Evolutionary conservation across 2,329 filamentous ascomycete species (phyloP), one percentile per base, ranked within the genome.

Genomic region (Phyllachora maydis): DNA sequence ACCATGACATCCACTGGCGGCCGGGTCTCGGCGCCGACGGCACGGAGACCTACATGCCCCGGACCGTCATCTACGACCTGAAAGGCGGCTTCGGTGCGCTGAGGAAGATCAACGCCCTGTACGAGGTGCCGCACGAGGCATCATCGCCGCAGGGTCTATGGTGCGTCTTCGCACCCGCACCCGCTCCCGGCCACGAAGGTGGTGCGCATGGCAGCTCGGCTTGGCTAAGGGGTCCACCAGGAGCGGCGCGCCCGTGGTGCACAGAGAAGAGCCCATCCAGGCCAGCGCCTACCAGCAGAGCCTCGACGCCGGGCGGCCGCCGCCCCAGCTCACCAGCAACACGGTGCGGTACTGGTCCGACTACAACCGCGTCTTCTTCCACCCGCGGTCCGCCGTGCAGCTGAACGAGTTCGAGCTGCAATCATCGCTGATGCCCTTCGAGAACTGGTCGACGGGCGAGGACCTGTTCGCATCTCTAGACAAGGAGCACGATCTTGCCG

Each of bases 291-390:
- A 92, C 44, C 81, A 90, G 39, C 60, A 66, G 38, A 74, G 69
- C 32, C 65, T 95, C 3, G 77, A 93, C 35, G 49, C 66, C 15
- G 82, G 81, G 12, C 42, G 62, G 4, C 45, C 63, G 3, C 58
- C 71, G 5, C 64, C 75, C 0, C 50, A 56, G 24, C 58, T 92
- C 11, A 73, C 61, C 2, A 57, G 68, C 2, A 63, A 69, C 5
- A 63, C 65, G 8, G 76, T 95, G n/a, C 67, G 81, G 25, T 95
- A 88, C 50, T 98, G 88, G 85, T 91, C 82, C 16, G 88, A 98
- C 46, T 95, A 82, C 47, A 90, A 79, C 35, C 68, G 81, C 14
- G 65, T 88, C n/a, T 98, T 70, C 47, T 93, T 77, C 42, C 83
- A 95, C 42, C 88, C 88, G 6, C 68, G 66, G 26, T 92, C 82